Conservation (phyloP, 2,329 filamentous ascomycete genomes). For the Cladosporium sp. region DNA sequence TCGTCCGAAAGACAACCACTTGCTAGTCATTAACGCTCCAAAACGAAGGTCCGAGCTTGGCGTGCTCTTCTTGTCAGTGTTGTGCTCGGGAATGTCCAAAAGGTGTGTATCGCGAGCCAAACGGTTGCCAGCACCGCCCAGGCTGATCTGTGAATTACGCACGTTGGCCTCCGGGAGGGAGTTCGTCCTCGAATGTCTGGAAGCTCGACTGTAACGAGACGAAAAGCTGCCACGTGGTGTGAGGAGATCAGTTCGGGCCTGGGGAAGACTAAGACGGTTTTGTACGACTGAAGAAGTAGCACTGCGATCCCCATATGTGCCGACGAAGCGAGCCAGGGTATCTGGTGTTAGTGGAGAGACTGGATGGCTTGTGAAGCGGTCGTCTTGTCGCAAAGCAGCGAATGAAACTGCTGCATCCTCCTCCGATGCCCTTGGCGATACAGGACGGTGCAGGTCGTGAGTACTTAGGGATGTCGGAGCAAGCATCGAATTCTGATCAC, state of each 20-base stretch:
- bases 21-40: conserved; percentile 81
- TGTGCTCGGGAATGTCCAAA: conserved; percentile 43
- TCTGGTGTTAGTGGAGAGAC: conserved; percentile 45
- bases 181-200: conserved; percentile 34
- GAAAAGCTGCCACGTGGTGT: conserved; percentile 26
- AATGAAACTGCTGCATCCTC: conserved; percentile 3
- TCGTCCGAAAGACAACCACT: conserved; percentile 83
- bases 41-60: conserved; percentile 74
- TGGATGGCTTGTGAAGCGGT: conserved; percentile 9
- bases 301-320: conserved; percentile 51
- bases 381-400: conserved; percentile 5
- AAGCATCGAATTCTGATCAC: conserved; percentile 12
- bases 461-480: conserved; percentile 7
- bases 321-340: conserved; percentile 57
- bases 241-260: background rate
- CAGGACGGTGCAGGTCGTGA: conserved; percentile 22
- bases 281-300: conserved; percentile 37
- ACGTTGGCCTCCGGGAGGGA: conserved; percentile 33
- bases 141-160: conserved; percentile 28
- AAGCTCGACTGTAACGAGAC: conserved; percentile 33
- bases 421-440: conserved; percentile 24
- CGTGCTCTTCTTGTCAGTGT: conserved; percentile 41
- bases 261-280: conserved; percentile 10
- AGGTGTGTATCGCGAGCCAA: conserved; percentile 60
- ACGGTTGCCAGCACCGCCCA: conserved; percentile 25